Conservation (phyloP, 1,139 yeast genomes). For the Debaryomycetaceae sp. region DNA sequence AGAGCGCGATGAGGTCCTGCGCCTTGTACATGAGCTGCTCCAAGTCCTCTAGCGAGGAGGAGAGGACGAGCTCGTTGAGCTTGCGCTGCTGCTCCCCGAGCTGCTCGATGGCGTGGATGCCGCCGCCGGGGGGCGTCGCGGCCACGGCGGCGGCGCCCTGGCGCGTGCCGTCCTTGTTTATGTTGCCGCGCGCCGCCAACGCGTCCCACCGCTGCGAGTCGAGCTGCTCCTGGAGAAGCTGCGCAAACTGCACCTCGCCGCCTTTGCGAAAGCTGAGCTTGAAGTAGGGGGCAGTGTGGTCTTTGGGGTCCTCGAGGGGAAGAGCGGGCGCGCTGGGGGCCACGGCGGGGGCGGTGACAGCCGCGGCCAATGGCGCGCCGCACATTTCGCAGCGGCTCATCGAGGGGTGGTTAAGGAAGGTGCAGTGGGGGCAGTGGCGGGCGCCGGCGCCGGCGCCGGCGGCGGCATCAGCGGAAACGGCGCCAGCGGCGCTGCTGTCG, state of each 20-base stretch:
- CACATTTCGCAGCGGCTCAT: conserved; percentile 82
- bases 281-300: conserved; percentile 28
- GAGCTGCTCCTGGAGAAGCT: conserved; percentile 36
- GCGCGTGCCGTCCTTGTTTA: conserved; percentile 36
- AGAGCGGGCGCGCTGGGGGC: conserved; percentile 1
- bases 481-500: not conserved
- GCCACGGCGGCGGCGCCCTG: not conserved
- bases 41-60: conserved; percentile 71
- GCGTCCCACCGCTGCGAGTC: conserved; percentile 46
- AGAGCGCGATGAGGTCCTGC: conserved; percentile 60
- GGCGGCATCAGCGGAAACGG: not conserved
- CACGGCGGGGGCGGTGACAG: not conserved
- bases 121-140: conserved; percentile 17
- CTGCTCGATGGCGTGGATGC: conserved; percentile 70
- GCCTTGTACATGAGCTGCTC: conserved; percentile 76
- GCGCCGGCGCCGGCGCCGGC: not conserved
- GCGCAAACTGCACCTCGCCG: conserved; percentile 48
- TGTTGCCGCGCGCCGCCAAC: conserved; percentile 30
- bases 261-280: conserved; percentile 63
- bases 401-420: conserved; percentile 81
- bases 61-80: conserved; percentile 59
- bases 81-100: conserved; percentile 53
- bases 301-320: conserved; percentile 8
- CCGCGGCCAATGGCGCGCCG: conserved; percentile 34
- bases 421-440: conserved; percentile 64